Percentiles rank a stretch among this genome's conserved stretches.
Evolutionary conservation across 371 early-diverging fungal species (phyloP).

Genomic region (Cokeromyces recurvatus): DNA sequence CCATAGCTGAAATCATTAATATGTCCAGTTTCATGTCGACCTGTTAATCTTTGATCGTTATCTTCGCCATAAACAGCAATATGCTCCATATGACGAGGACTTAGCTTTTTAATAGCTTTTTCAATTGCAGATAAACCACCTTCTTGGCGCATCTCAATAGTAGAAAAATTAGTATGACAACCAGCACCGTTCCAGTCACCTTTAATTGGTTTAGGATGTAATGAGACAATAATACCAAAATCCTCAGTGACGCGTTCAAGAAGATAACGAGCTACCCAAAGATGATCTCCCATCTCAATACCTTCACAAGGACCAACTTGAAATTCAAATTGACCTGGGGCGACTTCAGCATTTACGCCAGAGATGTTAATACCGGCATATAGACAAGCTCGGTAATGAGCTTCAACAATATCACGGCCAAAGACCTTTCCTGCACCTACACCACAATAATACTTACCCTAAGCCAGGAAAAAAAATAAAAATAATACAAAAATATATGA

Average conservation of each 20-base stretch:
- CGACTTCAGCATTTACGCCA: constrained; percentile 55
- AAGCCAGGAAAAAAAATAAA: too few species aligned
- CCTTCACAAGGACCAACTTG: constrained; percentile 62
- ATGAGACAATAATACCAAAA: constrained; percentile 52
- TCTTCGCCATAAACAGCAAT: constrained; percentile 65
- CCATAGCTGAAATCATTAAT: constrained; percentile 57
- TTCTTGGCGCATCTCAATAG: constrained; percentile 54
- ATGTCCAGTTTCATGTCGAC: constrained; percentile 57
- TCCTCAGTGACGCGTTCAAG: constrained; percentile 57
- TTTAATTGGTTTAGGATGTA: constrained; percentile 55
- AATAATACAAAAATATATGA: too few species aligned
- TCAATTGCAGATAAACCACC: constrained; percentile 55
- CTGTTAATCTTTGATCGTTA: constrained; percentile 59
- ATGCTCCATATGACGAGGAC: constrained; percentile 48
- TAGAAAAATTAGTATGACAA: constrained; percentile 55
- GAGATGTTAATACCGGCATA: constrained; percentile 56
- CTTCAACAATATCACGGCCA: constrained; percentile 62
- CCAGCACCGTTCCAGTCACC: constrained; percentile 61
- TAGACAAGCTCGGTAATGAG: constrained; percentile 56
- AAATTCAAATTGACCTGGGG: constrained; percentile 59
- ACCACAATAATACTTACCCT: constrained; percentile 52
- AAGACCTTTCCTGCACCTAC: constrained; percentile 47
- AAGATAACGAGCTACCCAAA: constrained; percentile 56
- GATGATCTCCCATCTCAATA: constrained; percentile 50
- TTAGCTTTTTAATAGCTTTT: constrained; percentile 52